Evolutionary conservation across 768 basidiomycete species (phyloP).

Genomic region (Russula dissimulans): DNA sequence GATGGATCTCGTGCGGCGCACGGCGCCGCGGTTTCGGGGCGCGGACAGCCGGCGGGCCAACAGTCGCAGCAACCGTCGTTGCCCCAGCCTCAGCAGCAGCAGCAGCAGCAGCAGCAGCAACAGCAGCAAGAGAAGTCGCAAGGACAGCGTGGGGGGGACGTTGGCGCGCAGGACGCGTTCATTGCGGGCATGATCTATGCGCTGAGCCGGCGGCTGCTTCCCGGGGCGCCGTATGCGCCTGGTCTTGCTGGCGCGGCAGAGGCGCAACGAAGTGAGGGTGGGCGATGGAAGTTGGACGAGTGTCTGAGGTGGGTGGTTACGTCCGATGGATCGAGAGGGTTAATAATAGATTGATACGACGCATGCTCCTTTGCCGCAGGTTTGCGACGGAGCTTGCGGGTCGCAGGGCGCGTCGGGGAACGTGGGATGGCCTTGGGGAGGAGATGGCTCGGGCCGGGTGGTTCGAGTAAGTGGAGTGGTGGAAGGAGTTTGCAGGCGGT

Average conservation of each 20-base stretch:
- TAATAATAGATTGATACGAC: not conserved
- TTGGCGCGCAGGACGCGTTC: slow-evolving; percentile 74
- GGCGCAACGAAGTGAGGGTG: slow-evolving; percentile 24
- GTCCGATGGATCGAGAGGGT: not conserved
- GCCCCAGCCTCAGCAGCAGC: not conserved
- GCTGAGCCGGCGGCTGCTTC: slow-evolving; percentile 58
- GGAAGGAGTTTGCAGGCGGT: not conserved
- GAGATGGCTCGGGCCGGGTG: slow-evolving; percentile 72
- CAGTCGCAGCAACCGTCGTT: not conserved
- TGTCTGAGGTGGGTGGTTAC: slow-evolving; percentile 51
- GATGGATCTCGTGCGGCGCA: slow-evolving; percentile 23
- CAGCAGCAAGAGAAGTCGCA: not conserved
- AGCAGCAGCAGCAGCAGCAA: not conserved
- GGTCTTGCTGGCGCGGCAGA: slow-evolving; percentile 26
- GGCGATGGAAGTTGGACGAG: slow-evolving; percentile 73
- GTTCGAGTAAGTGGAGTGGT: slow-evolving; percentile 47
- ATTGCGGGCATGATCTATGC: slow-evolving; percentile 86
- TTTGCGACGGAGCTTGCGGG: slow-evolving; percentile 82
- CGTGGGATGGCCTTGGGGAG: slow-evolving; percentile 60
- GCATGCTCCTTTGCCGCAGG: slow-evolving; percentile 28
- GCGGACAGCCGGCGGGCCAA: not conserved
- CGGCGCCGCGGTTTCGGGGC: not conserved
- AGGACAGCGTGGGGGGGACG: slow-evolving; percentile 48
- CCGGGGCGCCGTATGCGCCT: slow-evolving; percentile 71
- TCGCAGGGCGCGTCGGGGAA: slow-evolving; percentile 52